Evolutionary conservation across 805 yeast species (phyloP).

Genomic region (Helenozyma baotianmanensis): DNA sequence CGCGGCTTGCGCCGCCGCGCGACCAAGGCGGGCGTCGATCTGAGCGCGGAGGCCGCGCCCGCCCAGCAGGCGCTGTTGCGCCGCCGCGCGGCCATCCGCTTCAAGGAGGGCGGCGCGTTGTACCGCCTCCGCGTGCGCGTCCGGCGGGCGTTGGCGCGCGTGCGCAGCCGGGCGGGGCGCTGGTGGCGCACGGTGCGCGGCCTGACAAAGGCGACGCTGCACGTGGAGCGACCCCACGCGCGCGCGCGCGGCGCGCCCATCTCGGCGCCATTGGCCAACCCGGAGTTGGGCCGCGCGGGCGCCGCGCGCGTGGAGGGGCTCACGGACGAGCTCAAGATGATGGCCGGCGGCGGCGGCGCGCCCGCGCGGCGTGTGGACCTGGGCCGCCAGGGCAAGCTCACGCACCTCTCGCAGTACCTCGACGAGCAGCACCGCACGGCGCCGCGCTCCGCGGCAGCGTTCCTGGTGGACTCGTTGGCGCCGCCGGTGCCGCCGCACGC

Average conservation of each 20-base stretch:
- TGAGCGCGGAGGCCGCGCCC: constrained; percentile 5
- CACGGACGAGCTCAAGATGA: constrained; percentile 10
- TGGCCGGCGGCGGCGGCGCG: constrained; percentile 10
- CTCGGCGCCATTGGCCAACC: constrained; percentile 31
- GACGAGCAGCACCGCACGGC: constrained; percentile 15
- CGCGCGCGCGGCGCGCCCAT: constrained; percentile 9
- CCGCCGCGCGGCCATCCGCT: constrained; percentile 31
- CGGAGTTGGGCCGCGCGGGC: constrained; percentile 22
- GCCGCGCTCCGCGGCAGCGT: constrained; percentile 3
- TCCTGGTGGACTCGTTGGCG: constrained; percentile 6
- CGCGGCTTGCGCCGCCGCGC: constrained; percentile 1
- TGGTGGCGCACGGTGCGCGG: too few species aligned
- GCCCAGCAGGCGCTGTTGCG: constrained; percentile 10
- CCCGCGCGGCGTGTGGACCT: constrained; percentile 1
- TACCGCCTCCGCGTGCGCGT: constrained; percentile 30
- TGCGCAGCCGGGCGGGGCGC: too few species aligned
- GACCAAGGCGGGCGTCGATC: constrained; percentile 2
- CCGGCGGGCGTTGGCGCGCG: constrained; percentile 16
- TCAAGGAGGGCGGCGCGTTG: constrained; percentile 27
- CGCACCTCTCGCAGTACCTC: constrained; percentile 23
- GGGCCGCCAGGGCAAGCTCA: constrained; percentile 10
- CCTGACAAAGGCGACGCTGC: background rate
- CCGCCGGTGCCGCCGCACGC: constrained; percentile 13
- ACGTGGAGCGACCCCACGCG: background rate
- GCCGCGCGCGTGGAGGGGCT: constrained; percentile 18